Evolutionary conservation across 192 early-diverging fungal genomes (phyloP).

Genomic region (Coemansia reversa): DNA sequence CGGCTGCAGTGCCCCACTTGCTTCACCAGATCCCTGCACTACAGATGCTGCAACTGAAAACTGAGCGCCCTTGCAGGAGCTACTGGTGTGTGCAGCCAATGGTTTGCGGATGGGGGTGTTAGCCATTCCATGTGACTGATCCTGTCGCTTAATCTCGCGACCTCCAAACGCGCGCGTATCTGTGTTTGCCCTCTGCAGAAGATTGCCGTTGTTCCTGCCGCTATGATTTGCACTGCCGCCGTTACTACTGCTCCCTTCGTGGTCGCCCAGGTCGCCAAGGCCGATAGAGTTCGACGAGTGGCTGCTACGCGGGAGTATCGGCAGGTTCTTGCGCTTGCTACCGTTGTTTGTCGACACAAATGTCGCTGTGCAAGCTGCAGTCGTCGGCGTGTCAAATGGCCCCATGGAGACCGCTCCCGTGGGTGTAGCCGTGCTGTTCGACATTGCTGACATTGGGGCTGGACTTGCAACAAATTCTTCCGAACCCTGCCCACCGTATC

Average conservation of each 20-base stretch:
- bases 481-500: background rate
- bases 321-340: constrained; percentile 16
- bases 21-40: constrained; percentile 3
- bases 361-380: constrained; percentile 7
- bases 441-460: constrained; percentile 23
- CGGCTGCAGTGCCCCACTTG: background rate
- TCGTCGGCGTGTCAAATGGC: constrained; percentile 6
- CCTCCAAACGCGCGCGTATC: constrained; percentile 34
- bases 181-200: constrained; percentile 43
- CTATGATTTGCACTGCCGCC: constrained; percentile 1
- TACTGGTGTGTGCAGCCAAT: constrained; percentile 10
- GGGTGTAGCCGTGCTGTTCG: background rate
- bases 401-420: background rate
- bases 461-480: constrained; percentile 8
- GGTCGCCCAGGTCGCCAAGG: constrained; percentile 3
- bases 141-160: constrained; percentile 10
- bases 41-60: background rate
- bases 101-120: constrained; percentile 28
- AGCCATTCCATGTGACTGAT: constrained; percentile 1
- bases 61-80: constrained; percentile 1
- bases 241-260: background rate
- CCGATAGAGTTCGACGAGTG: constrained; percentile 36
- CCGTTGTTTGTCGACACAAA: background rate
- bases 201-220: constrained; percentile 14
- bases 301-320: constrained; percentile 31